These are phyloP conservation scores for Dipodascopsis uninucleata DNA, from an alignment of 805 yeast species.

Conservation along the genomic window DNA sequence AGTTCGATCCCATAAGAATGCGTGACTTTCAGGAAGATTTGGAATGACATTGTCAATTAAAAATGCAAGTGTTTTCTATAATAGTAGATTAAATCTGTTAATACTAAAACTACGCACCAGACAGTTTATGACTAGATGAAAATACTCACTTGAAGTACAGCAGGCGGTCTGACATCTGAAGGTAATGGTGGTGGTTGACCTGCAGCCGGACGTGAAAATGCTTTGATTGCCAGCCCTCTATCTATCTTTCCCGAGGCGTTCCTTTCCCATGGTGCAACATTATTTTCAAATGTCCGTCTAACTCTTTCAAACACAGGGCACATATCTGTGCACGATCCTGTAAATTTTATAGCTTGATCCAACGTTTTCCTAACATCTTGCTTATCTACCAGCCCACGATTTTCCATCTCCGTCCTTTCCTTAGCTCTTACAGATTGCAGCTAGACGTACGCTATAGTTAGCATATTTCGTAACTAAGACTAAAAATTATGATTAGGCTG, in stretches of 20 bases:
- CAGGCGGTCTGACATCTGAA: slow-evolving; percentile 94
- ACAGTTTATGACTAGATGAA: neutral
- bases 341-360: slow-evolving; percentile 82
- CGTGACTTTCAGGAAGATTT: slow-evolving; percentile 75
- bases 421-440: slow-evolving; percentile 24
- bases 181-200: slow-evolving; percentile 98
- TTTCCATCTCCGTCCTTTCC: slow-evolving; percentile 29
- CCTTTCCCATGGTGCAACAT: slow-evolving; percentile 73
- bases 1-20: slow-evolving; percentile 95
- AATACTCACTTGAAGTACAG: slow-evolving; percentile 43
- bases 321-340: slow-evolving; percentile 90
- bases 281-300: slow-evolving; percentile 80
- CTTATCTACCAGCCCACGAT: slow-evolving; percentile 72
- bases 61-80: slow-evolving; percentile 60
- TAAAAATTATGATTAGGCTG: no score
- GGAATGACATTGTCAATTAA: slow-evolving; percentile 61
- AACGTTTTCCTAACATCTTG: slow-evolving; percentile 77
- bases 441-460: no score
- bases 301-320: slow-evolving; percentile 92
- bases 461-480: no score
- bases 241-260: slow-evolving; percentile 63
- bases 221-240: slow-evolving; percentile 67
- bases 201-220: slow-evolving; percentile 94
- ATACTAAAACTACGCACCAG: neutral
- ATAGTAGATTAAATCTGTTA: neutral